Conservation (phyloP, 805 yeast species). For the Nakazawaea wyomingensis region DNA sequence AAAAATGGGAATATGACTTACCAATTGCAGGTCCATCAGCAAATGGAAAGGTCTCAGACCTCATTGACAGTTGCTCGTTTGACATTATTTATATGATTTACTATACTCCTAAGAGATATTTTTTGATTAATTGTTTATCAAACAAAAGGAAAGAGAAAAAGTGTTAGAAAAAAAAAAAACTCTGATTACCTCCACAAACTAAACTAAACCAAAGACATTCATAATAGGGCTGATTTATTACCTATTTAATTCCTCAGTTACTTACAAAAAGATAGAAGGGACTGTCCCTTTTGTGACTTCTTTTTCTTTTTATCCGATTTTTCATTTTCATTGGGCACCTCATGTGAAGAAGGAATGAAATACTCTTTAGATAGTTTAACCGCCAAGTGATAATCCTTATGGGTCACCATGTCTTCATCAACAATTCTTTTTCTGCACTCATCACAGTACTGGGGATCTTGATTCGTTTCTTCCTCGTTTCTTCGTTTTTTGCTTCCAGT, state of each 20-base stretch:
- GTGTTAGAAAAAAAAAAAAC: too few relatives aligned
- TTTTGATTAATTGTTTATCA: too few relatives aligned
- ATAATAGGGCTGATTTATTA: too few relatives aligned
- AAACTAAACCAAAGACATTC: too few relatives aligned
- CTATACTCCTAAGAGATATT: too few relatives aligned
- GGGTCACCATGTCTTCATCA: constrained; percentile 10
- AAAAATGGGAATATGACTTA: constrained; percentile 28
- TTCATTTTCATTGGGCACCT: neutral
- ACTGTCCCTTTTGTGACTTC: constrained; percentile 13
- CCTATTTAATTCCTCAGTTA: too few relatives aligned
- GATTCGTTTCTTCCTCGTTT: neutral
- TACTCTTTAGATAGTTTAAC: constrained; percentile 8
- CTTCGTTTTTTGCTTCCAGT: neutral
- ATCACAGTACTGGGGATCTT: constrained; percentile 5
- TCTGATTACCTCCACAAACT: too few relatives aligned
- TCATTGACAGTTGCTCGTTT: too few relatives aligned
- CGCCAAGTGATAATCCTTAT: constrained; percentile 14
- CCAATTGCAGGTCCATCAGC: constrained; percentile 88
- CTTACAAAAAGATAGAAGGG: constrained; percentile 12
- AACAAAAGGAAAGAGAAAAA: too few relatives aligned
- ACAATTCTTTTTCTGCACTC: constrained; percentile 4
- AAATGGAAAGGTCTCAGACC: too few relatives aligned
- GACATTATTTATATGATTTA: too few relatives aligned
- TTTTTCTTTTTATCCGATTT: constrained; percentile 1
- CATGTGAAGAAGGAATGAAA: neutral